Evolutionary conservation across 371 early-diverging fungal species (phyloP), one percentile per base, ranked within the genome.

Genomic region (Rhizoclosmatium hyalinum): DNA sequence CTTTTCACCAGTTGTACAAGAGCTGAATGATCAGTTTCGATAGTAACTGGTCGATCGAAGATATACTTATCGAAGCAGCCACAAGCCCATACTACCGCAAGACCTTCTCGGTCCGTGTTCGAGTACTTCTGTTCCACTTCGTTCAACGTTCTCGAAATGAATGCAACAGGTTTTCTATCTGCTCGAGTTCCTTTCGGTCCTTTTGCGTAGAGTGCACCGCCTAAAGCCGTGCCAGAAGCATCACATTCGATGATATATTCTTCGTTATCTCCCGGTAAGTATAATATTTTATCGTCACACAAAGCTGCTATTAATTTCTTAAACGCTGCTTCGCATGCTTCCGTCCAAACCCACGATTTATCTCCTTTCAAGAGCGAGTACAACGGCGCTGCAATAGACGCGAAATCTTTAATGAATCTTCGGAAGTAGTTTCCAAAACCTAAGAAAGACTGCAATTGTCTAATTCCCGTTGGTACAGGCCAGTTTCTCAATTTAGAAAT

Each of bases 351-450:
- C 41, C 41, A 68, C 12, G 65, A 8, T 6, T n/a, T 42, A n/a
- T 41, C 21, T 3, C 79, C 78, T 46, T 53, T 53, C 12, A 85
- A 77, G 1, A 88, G 71, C 43, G 77, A 70, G 0, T 82, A 85
- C 1, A 88, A 62, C 0, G 89, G 88, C 0, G 76, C 43, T 1
- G 82, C 84, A 14, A 88, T 74, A 3, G 74, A 45, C 6, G 84
- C 73, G 64, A 79, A 88, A 24, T 82, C 43, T 1, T 62, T 44
- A 5, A 91, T 86, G 63, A 89, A 90, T 2, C 83, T 74, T 0
- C 81, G 78, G 78, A 88, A 88, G 72, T 79, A 90, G 24, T 87
- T 86, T 6, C 80, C 72, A 21, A 87, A 74, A 0, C 91, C 90
- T 0, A 89, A 74, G 74, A 91, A 89, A 0, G 63, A 68, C 60